Base-by-base conservation (phyloP, 2,329 filamentous ascomycete species). In the Fusarium tuaranense region DNA sequence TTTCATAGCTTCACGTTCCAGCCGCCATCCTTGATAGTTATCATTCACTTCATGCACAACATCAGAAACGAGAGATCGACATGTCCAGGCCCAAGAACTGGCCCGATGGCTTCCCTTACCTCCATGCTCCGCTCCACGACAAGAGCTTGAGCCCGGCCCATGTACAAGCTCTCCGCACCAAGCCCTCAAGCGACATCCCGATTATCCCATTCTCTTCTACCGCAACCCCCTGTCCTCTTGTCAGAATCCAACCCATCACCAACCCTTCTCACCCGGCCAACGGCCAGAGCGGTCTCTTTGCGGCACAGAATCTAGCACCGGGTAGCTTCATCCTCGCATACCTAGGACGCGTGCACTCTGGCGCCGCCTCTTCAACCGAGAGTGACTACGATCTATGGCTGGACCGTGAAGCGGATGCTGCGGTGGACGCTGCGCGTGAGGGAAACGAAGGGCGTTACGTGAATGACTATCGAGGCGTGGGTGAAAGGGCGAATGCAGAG, bases 381-480 rank as follows among this genome's bases (percentile, higher is more conserved):
- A 82, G 81, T 8, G 89, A 93, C 81, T 93, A 93, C 78, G 91
- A 93, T 78, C 83, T 93, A 30, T 91, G 89, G 86, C 83, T 93
- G 22, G 89, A 91, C 80, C 84, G 86, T 22, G 89, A 88, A 22
- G 84, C 81, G 0, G 87, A 87, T 18, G 82, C 91, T 1, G 90
- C 90, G 4, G 88, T 93, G 5, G 91, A 93, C 76, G 91, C 91
- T 5, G 87, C 84, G 18, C 79, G 78, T 41, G 82, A 81, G 63
- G 91, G 91, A 13, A 93, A 92, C 76, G 91, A 93, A 82, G 91
- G 88, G 2, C 84, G 91, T 12, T 93, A 92, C 75, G 86, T 92
- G 55, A 93, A 93, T 78, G 91, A 93, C 81, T 93, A 90, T 76
- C 85, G 91, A 8, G 90, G 91, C 5, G 85, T 92, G 2, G 83